Evolutionary conservation across 2,329 filamentous ascomycete species (phyloP).

Genomic region (Pyrenochaeta sp.): DNA sequence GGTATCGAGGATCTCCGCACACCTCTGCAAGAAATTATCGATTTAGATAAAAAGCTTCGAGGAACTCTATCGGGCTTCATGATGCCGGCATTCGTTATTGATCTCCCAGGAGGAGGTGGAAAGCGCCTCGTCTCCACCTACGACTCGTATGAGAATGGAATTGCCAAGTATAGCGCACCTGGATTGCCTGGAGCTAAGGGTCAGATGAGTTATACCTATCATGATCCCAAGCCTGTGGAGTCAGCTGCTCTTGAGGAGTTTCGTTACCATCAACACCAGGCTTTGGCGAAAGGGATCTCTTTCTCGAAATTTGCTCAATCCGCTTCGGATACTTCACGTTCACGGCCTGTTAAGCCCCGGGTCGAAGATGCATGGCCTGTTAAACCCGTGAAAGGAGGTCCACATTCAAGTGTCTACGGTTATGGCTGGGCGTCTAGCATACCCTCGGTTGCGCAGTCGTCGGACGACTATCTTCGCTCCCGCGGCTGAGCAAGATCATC

Average conservation of each 20-base stretch:
- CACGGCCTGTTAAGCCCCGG: not conserved
- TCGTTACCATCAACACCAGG: slow-evolving; percentile 13
- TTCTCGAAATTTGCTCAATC: slow-evolving; percentile 14
- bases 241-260: slow-evolving; percentile 14
- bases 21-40: slow-evolving; percentile 65
- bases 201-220: slow-evolving; percentile 61
- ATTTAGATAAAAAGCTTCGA: slow-evolving; percentile 66
- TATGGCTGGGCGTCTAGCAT: too few relatives aligned
- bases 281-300: slow-evolving; percentile 15
- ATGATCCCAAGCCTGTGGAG: slow-evolving; percentile 57
- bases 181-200: slow-evolving; percentile 56
- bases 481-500: too few relatives aligned
- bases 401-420: too few relatives aligned
- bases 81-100: slow-evolving; percentile 70
- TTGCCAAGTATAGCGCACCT: slow-evolving; percentile 66
- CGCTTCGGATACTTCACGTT: not conserved
- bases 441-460: too few relatives aligned
- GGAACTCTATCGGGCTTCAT: slow-evolving; percentile 70
- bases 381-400: too few relatives aligned
- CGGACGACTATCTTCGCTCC: too few relatives aligned
- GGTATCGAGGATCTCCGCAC: slow-evolving; percentile 70
- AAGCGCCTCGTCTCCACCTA: slow-evolving; percentile 67
- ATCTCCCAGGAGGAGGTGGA: slow-evolving; percentile 70
- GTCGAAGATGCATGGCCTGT: too few relatives aligned
- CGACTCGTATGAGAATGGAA: slow-evolving; percentile 65